Evolutionary conservation across 140 eudicot species (phyloP).

Genomic region (Senecio squalidus): DNA sequence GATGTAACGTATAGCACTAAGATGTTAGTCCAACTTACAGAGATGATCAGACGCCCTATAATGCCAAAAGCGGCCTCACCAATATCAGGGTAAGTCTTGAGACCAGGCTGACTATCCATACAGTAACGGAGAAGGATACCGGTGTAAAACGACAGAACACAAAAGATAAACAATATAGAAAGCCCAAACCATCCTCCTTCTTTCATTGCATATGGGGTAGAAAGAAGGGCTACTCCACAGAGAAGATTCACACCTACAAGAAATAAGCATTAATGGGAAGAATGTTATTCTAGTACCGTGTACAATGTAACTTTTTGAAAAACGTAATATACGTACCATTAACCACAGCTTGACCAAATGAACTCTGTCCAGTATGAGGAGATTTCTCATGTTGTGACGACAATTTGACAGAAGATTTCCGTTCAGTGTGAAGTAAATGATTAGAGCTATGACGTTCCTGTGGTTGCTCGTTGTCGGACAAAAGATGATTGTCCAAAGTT

Average conservation of each 20-base stretch:
- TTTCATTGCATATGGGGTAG: constrained; percentile 82
- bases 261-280: neutral
- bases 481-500: constrained; percentile 39
- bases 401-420: constrained; percentile 36
- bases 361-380: constrained; percentile 42
- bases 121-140: constrained; percentile 76
- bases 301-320: too few species aligned
- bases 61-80: constrained; percentile 93
- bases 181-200: constrained; percentile 89
- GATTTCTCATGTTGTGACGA: constrained; percentile 32
- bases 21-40: constrained; percentile 45
- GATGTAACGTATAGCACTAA: neutral
- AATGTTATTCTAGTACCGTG: too few species aligned
- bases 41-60: constrained; percentile 57
- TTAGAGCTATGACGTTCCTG: constrained; percentile 42
- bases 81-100: too few species aligned
- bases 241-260: too few species aligned
- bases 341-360: constrained; percentile 58
- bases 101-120: constrained; percentile 85
- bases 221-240: constrained; percentile 91
- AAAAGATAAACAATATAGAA: too few species aligned
- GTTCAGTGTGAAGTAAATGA: constrained; percentile 52
- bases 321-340: constrained; percentile 56
- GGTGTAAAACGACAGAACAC: too few species aligned
- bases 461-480: constrained; percentile 41